Evolutionary conservation across 805 yeast genomes (phyloP).

Genomic region (Metschnikowia henanensis): DNA sequence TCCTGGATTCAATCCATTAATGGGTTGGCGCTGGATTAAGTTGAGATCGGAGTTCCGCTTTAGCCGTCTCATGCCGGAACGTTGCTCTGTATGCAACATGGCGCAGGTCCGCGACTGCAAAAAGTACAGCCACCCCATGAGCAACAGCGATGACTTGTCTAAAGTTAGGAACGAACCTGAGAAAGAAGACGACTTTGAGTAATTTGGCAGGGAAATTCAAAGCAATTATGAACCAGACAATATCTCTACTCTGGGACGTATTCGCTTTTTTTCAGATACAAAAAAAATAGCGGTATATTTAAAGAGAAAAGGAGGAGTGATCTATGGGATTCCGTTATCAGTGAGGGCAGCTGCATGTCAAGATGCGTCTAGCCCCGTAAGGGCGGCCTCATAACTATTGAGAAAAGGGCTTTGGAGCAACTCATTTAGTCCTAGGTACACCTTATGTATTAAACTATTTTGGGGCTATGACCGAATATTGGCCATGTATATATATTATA

Average conservation of each 20-base stretch:
- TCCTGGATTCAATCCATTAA: no score
- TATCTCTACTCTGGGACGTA: no score
- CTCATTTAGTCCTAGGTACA: background rate
- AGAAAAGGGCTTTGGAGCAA: conserved; percentile 4
- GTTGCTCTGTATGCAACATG: background rate
- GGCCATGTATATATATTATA: no score
- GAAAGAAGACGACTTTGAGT: no score
- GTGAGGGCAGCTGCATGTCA: background rate
- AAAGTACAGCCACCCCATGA: background rate
- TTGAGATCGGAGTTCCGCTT: background rate
- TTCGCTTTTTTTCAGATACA: no score
- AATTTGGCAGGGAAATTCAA: no score
- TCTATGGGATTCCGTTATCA: background rate
- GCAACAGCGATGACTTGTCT: background rate
- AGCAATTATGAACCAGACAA: no score
- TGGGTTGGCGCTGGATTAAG: background rate
- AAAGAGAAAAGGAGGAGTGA: no score
- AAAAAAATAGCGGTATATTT: no score
- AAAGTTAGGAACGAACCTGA: background rate
- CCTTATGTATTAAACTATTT: background rate
- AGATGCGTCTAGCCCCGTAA: background rate
- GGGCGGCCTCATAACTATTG: background rate
- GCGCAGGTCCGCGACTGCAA: background rate
- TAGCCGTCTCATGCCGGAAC: background rate
- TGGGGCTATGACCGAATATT: background rate